Base-by-base conservation (phyloP, 2,329 filamentous ascomycete species). In the Cercospora sp. region DNA sequence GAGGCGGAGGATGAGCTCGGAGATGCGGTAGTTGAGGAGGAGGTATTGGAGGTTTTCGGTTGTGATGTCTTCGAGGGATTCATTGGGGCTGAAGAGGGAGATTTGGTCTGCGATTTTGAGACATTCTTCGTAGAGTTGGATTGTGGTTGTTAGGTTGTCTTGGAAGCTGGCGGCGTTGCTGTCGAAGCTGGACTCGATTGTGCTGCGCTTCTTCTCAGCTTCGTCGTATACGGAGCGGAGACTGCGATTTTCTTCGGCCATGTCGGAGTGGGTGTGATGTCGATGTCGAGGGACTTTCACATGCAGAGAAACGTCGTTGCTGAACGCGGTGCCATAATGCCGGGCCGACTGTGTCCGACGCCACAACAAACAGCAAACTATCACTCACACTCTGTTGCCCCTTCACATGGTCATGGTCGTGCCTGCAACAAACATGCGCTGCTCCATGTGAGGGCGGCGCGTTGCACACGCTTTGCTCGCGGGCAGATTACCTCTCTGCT, bases 41-140 rank as follows among this genome's bases (percentile, higher is more conserved):
- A 99, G 86, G 79, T 94, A 91, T 81, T 93, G 92, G 33, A 99
- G 82, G 75, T 96, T 90, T n/a, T 86, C 85, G 1, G 94, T 96
- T 13, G 91, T 84, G 33, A 97, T 83, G 81, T 99, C 95, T 69
- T 99, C 95, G 45, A 94, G 80, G 0, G 87, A 86, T 80, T 99
- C 95, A 80, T 99, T 99, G 39, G 89, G 85, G 73, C 93, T 97
- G 85, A 98, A 98, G 63, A 99, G 84, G 0, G 91, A 90, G 28
- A 95, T 84, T 68, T 88, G 85, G 72, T 87, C 84, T 71, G 92
- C 87, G 65, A 91, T 87, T 67, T 87, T 83, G 67, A 90, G 84
- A 79, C 91, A 94, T 78, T 91, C 84, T 75, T 91, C 84, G 80
- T 96, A 94, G 63, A 88, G 86, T 70, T 86, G 80, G 73, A 96